Base-by-base conservation (phyloP, 495 filamentous ascomycete species). In the Penicillium canescens region DNA sequence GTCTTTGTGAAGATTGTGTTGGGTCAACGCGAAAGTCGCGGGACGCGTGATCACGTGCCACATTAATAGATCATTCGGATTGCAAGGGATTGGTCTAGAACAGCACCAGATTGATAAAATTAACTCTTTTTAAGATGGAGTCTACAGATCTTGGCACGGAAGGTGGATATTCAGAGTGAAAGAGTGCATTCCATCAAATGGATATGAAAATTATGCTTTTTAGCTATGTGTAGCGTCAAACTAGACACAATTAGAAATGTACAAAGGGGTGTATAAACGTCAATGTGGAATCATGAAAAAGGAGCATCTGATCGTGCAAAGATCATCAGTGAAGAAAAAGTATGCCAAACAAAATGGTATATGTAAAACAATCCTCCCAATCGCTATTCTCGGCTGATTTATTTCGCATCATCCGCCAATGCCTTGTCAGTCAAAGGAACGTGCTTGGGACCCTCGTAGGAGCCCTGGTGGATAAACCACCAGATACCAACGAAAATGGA, bases 401-500 rank as follows among this genome's bases (percentile, higher is more conserved):
- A 70, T 43, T 57, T 54, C 9, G 65, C 67, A 34, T 67, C 63
- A 11, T 62, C 61, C 20, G 57, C 45, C 38, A 70, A 34, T 33
- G 48, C 55, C 59, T 69, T 72, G 59, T 74, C 71, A 6, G 67
- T 68, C 54, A 74, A 46, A 5, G 71, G 71, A 38, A 74, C 65
- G 35, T 67, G 60, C 60, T 71, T 69, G 0, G 71, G 71, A 14
- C 71, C 71, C 42, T 70, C 69, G 40, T 74, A 74, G 1, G 61
- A 56, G 12, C 59, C 55, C 52, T 63, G 60, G 51, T 68, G 69
- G 43, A 71, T 31, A 41, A 74, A 65, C 73, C 74, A 80, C 67
- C 71, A 73, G 33, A 66, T 50, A 12, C 61, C 60, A 14, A 78
- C 64, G 31, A 81, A 67, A 10, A 80, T 65, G 0, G 83, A 64